A percentile compares a stretch with the other conserved stretches of the same genome.
phyloP scores from a whole-genome alignment of 139 green algal species.

The Mesostigma viride region DNA sequence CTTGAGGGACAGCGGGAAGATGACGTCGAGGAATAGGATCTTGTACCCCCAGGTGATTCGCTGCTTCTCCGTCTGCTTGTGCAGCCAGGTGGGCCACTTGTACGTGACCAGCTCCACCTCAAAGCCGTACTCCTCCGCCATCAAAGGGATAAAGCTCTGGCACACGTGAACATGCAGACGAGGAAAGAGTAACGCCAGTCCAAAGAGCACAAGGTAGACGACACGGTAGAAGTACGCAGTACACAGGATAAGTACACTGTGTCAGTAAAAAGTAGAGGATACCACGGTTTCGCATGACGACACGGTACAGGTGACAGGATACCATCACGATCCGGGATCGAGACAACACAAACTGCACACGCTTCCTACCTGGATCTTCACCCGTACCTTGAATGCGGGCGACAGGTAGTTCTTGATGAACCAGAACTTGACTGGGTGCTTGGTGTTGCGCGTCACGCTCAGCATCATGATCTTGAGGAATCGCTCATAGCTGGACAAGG shows the following conservation, averaged over 20 bases:
- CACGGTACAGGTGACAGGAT: too few species aligned
- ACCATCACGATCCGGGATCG: too few species aligned
- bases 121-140: conserved; percentile 69
- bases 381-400: conserved; percentile 49
- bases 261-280: too few species aligned
- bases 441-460: conserved; percentile 74
- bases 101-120: conserved; percentile 95
- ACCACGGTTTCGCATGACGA: too few species aligned
- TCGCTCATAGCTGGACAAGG: conserved; percentile 69
- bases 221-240: too few species aligned
- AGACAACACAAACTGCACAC: too few species aligned
- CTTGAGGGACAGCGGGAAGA: conserved; percentile 82
- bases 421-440: conserved; percentile 90
- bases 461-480: conserved; percentile 99
- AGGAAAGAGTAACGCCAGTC: neutral
- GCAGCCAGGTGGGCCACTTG: conserved; percentile 93
- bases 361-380: too few species aligned
- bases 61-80: conserved; percentile 93
- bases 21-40: conserved; percentile 97
- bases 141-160: conserved; percentile 65
- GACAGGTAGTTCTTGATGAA: conserved; percentile 99
- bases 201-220: neutral
- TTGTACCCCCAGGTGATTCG: conserved; percentile 79
- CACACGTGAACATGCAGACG: neutral
- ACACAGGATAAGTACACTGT: too few species aligned